Evolutionary conservation across 257 asterid species (phyloP), one percentile per base, ranked within the genome.

Genomic region (Jaltomata sinuosa): DNA sequence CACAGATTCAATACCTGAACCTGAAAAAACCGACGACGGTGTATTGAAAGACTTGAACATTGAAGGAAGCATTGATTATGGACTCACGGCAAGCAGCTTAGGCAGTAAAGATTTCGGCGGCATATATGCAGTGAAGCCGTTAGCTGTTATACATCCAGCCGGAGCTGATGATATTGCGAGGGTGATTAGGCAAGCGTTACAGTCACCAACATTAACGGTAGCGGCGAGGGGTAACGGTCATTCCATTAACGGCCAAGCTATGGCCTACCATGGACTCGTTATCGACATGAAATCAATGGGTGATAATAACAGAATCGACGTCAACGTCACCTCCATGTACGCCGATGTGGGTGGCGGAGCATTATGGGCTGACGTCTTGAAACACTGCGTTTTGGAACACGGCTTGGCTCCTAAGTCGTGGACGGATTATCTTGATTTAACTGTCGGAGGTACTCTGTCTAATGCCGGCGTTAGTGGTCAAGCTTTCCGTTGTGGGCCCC

Each of bases 151-250:
- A 12, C 81, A 82, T 0, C 98, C 98, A 0, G 69, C 89, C 78
- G 85, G 61, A 68, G 82, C 83, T 67, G 94, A 82, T 16, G 99
- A 96, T 87, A 89, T 97, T 34, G 91, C 97, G 2, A 86, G 87
- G 85, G 93, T 92, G 5, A 59, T 96, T 2, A 85, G 87, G 47
- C 79, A 89, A 1, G 97, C 94, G 62, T 82, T 90, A 2, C 89
- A 91, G 19, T 88, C 91, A 12, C 92, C 89, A 19, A 74, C 89
- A 84, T 89, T 97, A 55, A 90, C 98, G 85, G 97, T 95, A 27
- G 96, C 99, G 4, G 98, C 99, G 64, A 91, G 96, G 82, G 99
- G 99, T 34, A 97, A 97, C 94, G 98, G 99, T 34, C 99, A 94
- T 89, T 92, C 98, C 59, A 88, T 93, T 90, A 91, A 93, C 97